Base-by-base conservation (phyloP, 1,139 yeast species). In the Pichia cactophila region DNA sequence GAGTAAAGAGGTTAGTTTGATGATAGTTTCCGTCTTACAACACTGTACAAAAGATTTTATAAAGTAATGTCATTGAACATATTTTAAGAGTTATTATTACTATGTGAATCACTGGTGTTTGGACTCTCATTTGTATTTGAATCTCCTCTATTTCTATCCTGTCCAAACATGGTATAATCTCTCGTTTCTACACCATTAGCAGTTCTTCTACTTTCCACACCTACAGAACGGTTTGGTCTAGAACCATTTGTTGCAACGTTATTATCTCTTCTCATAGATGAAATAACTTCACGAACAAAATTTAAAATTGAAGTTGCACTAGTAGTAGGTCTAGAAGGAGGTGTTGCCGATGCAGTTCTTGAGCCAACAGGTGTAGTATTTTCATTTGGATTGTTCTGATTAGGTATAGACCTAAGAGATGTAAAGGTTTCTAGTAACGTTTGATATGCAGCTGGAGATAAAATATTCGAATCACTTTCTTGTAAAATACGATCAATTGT, bases 171-270 rank as follows among this genome's bases (percentile, higher is more conserved):
- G 5, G 47, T 39, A n/a, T 50, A 29, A 33, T 53, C 55, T 33
- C 54, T 45, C 0, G 81, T 76, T 36, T 69, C 73, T 3, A 78
- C 77, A 0, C 83, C 83, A 47, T 60, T 57, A 1, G 69, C 61
- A 0, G 78, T 74, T 58, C 84, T 65, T 57, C 78, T 68, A 55
- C 83, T 77, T 2, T 74, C 65, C 23, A 79, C 75, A 0, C 83
- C 83, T 4, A 72, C 59, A 0, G 78, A 75, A 2, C 55, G 55
- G 3, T 45, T 41, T 16, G 43, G 42, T n/a, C 36, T 35, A 6
- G 43, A 38, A n/a, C 28, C 16, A 5, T 31, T n/a, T 10, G 43
- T 33, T 26, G 33, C 17, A 26, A 26, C 42, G n/a, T 35, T 35
- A 14, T 33, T 23, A 33, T 43, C 45, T 31, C 39, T 29, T 12